Evolutionary conservation across 441 rosid species (phyloP), one percentile per base, ranked within the genome.

Genomic region (Pelargonium fulgidum): DNA sequence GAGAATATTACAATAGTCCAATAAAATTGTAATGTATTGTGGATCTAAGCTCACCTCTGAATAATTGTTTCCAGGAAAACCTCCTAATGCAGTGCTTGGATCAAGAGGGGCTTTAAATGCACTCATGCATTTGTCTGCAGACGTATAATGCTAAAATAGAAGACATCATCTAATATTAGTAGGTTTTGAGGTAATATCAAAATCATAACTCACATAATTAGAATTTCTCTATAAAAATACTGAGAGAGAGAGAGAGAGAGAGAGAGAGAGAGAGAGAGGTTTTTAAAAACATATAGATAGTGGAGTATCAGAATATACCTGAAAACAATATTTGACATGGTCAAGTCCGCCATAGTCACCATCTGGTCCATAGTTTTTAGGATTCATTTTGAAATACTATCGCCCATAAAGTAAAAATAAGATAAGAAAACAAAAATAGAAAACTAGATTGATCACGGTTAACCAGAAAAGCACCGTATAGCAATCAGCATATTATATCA

Each of bases 71-170:
- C 94, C 92, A 52, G 86, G 80, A 81, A 90, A 92, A 75, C 99
- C 99, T 81, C 99, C 99, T 71, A 94, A 72, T 69, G 91, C 87
- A 73, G 97, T 90, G 79, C 87, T 89, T 81, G 99, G 99, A 85
- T 94, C 98, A 72, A 94, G 90, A 17, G 99, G 99, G 42, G 86
- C 99, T 81, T 94, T 94, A 80, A 90, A 94, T 63, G 99, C 94
- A 79, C 99, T 90, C 90, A 86, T 77, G 79, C 99, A 94, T 71
- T 83, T 66, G 11, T 92, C 99, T 64, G 97, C 86, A 69, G 99
- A 86, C 73, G 96, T 87, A 84, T 81, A 94, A 79, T 92, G 98
- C 99, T 94, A 85, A 80, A 76, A 80, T 64, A 70, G 81, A 56
- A 68, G 59, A 74, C 67, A 71, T 24, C 24, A 52, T 64, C 45